Evolutionary conservation across 2,329 filamentous ascomycete species (phyloP).

Genomic region (Aureobasidium sp.): DNA sequence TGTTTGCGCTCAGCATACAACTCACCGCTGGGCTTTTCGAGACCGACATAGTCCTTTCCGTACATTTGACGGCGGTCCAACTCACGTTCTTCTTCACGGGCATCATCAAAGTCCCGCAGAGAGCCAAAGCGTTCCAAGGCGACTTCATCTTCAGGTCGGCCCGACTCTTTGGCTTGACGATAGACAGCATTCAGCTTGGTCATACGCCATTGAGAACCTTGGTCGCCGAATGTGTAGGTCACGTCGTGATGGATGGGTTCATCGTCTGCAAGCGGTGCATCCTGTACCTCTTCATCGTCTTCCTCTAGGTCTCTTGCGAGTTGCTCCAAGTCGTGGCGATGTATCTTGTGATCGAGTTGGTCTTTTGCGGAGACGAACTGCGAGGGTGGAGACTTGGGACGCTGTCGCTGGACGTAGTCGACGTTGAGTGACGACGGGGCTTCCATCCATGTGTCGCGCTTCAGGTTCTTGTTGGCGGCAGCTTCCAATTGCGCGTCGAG

Average conservation of each 20-base stretch:
- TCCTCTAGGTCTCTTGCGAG: conserved; percentile 55
- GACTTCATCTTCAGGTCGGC: conserved; percentile 67
- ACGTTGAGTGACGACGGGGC: conserved; percentile 72
- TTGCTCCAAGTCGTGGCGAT: conserved; percentile 72
- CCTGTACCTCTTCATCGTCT: conserved; percentile 38
- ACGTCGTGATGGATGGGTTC: conserved; percentile 53
- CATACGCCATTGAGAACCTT: conserved; percentile 92
- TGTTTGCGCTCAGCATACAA: conserved; percentile 69
- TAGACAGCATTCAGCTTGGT: conserved; percentile 85
- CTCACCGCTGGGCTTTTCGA: conserved; percentile 81
- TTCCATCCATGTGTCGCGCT: conserved; percentile 92
- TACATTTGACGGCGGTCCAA: conserved; percentile 75
- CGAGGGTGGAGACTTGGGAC: conserved; percentile 40
- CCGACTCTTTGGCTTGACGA: conserved; percentile 63
- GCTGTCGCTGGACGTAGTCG: conserved; percentile 64
- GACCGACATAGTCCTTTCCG: conserved; percentile 73
- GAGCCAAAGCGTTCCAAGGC: conserved; percentile 75
- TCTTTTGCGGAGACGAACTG: conserved; percentile 41
- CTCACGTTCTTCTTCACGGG: conserved; percentile 86
- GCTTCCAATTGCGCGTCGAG: conserved; percentile 35
- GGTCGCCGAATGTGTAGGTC: conserved; percentile 79
- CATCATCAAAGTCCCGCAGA: conserved; percentile 80
- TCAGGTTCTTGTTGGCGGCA: conserved; percentile 33
- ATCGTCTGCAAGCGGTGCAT: conserved; percentile 33
- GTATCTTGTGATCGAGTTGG: conserved; percentile 62